These are phyloP conservation scores for Hyparrhenia diplandra DNA, from an alignment of 176 grass and related monocot species.

Conservation along the genomic window DNA sequence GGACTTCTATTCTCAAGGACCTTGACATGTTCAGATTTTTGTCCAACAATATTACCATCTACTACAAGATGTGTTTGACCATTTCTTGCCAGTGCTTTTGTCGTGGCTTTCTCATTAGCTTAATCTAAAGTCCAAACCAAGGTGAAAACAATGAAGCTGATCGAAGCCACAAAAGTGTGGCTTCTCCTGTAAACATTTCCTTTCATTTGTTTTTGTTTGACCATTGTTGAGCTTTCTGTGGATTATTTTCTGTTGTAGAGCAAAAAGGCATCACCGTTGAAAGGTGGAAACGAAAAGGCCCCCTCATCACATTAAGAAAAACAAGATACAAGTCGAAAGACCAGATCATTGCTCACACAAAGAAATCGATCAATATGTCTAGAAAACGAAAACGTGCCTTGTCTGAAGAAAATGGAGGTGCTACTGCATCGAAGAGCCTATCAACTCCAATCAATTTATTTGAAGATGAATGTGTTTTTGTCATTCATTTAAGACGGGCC, in stretches of 20 bases:
- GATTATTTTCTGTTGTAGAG: background rate
- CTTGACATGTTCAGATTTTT: too few relatives aligned
- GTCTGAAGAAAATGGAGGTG: background rate
- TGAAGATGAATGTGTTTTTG: conserved; percentile 77
- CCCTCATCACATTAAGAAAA: background rate
- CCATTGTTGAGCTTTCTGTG: background rate
- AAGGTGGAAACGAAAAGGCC: background rate
- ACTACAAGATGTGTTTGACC: too few relatives aligned
- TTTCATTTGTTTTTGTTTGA: background rate
- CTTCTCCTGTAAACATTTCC: background rate
- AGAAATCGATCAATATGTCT: conserved; percentile 5
- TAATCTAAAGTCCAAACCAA: too few relatives aligned
- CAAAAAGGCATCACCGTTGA: background rate
- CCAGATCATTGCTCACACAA: background rate
- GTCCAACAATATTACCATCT: too few relatives aligned
- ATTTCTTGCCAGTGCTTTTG: too few relatives aligned
- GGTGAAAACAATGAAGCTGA: too few relatives aligned
- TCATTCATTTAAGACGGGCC: conserved; percentile 55
- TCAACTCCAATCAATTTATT: conserved; percentile 46
- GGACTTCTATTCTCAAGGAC: too few relatives aligned
- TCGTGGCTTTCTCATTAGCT: too few relatives aligned
- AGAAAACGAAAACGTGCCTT: background rate
- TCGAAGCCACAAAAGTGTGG: too few relatives aligned
- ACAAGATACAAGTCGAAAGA: background rate
- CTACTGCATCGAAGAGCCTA: background rate